Base-by-base conservation (phyloP, 306 rosid genomes). In the Corylus avellana region DNA sequence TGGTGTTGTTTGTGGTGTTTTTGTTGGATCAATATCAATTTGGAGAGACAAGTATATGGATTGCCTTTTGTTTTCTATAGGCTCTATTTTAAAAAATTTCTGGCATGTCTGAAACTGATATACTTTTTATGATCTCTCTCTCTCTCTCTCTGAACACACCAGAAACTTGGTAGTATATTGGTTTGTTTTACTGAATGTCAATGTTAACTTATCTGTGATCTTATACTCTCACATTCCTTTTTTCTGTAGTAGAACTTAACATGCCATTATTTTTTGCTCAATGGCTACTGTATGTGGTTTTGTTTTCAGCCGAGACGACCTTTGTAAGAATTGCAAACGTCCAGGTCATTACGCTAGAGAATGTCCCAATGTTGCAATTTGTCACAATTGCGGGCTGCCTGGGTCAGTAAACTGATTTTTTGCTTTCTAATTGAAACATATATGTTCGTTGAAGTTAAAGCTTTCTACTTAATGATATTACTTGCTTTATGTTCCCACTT, bases 301-400 rank as follows among this genome's bases (percentile, higher is more conserved):
- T 84, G 48, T 73, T 83, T 54, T 80, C 92, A 91, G 98, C 89
- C 97, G 97, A 79, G 98, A 95, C 90, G 89, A 89, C 87, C 88
- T 92, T 78, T 95, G 98, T 91, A 95, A 95, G 92, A 95, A 95
- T 84, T 95, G 98, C 89, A 95, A 92, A 88, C 91, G 98, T 73
- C 98, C 98, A 0, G 98, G 98, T 77, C 98, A 95, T 86, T 95
- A 68, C 90, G 98, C 98, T 49, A 86, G 98, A 77, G 98, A 95
- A 76, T 95, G 98, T 82, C 98, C 98, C n/a, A 92, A 92, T 88
- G 98, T 92, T 59, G 98, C 98, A 75, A 86, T 95, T 78, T 95
- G 98, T 81, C 98, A 95, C 89, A 95, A 95, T 51, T 95, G 98
- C 82, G 91, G 88, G 74, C 92, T 95, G 72, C 98, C 98, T 12